Evolutionary conservation across 2,329 filamentous ascomycete genomes (phyloP).

Genomic region (Hypoxylon sp.): DNA sequence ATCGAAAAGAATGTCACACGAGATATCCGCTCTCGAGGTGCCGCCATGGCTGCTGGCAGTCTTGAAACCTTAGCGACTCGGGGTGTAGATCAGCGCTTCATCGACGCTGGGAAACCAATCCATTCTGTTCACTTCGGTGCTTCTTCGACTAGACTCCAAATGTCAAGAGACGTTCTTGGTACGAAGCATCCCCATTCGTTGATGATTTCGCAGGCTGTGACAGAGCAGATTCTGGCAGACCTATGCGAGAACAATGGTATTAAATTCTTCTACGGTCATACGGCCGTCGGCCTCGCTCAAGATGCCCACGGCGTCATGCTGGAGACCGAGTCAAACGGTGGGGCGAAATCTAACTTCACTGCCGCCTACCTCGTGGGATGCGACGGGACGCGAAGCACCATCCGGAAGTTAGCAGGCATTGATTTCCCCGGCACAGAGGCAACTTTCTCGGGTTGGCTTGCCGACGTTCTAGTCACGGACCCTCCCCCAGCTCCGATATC

Average conservation of each 20-base stretch:
- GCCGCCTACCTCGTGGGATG: background rate
- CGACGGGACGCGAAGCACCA: background rate
- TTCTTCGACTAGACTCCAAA: background rate
- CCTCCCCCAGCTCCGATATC: background rate
- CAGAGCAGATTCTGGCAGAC: background rate
- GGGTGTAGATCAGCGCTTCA: background rate
- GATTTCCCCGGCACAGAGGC: background rate
- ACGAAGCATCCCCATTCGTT: background rate
- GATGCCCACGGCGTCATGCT: background rate
- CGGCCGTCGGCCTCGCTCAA: background rate
- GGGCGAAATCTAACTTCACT: background rate
- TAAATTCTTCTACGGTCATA: background rate
- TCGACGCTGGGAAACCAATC: background rate
- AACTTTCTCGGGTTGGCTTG: background rate
- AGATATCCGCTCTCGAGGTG: background rate
- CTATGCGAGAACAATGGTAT: background rate
- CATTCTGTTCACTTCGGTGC: background rate
- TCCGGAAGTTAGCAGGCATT: background rate
- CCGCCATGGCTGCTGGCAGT: background rate
- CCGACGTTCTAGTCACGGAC: background rate
- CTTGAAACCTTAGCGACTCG: background rate
- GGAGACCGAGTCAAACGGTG: background rate
- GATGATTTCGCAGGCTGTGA: background rate
- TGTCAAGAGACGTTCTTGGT: background rate
- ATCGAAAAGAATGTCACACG: background rate